Conservation (phyloP, 371 early-diverging fungal species). For the Apophysomyces trapeziformis region DNA sequence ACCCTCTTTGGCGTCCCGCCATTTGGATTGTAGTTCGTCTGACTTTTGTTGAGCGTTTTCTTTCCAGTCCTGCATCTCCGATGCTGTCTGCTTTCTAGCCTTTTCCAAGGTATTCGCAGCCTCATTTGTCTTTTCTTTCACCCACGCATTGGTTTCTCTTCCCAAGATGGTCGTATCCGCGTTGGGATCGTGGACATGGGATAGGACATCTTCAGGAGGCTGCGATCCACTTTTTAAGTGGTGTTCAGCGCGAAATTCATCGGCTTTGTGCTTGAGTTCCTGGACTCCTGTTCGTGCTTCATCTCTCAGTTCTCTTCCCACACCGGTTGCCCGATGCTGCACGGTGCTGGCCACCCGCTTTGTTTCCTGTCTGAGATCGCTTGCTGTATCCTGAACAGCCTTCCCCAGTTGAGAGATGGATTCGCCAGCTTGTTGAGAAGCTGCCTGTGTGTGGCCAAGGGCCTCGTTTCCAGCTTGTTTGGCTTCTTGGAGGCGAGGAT, state of each 20-base stretch:
- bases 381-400: slow-evolving; percentile 24
- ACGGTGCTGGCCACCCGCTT: not conserved
- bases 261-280: slow-evolving; percentile 19
- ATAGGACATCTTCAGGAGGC: slow-evolving; percentile 30
- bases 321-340: not conserved
- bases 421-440: slow-evolving; percentile 11
- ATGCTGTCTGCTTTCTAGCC: slow-evolving; percentile 18
- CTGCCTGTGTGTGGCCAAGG: slow-evolving; percentile 12
- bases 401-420: slow-evolving; percentile 17
- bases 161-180: slow-evolving; percentile 1
- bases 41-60: slow-evolving; percentile 12
- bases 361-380: slow-evolving; percentile 12
- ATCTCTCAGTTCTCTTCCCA: not conserved
- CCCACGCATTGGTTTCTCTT: slow-evolving; percentile 12
- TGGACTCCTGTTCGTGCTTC: slow-evolving; percentile 3
- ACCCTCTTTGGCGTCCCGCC: slow-evolving; percentile 14
- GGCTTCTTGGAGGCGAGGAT: slow-evolving; percentile 1
- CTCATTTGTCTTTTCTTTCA: not conserved
- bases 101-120: slow-evolving; percentile 15
- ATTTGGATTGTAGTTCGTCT: not conserved
- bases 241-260: slow-evolving; percentile 29
- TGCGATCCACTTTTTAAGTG: slow-evolving; percentile 37
- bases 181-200: slow-evolving; percentile 9
- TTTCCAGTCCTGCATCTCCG: slow-evolving; percentile 3
- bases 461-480: not conserved